Evolutionary conservation across 257 asterid species (phyloP).

Genomic region (Solanum dulcamara): DNA sequence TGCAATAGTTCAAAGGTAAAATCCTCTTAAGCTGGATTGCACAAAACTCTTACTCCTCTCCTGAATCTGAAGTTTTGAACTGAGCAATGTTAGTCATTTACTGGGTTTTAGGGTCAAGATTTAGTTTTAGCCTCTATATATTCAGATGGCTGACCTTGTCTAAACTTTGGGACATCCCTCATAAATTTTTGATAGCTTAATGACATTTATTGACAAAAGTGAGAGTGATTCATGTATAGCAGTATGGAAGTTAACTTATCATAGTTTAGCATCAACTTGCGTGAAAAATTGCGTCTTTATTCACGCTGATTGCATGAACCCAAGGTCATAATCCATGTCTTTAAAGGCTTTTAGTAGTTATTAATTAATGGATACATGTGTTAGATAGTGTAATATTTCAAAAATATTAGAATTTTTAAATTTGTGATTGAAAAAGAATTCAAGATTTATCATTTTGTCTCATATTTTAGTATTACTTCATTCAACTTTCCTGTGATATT

Average conservation of each 20-base stretch:
- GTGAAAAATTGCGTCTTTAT: neutral
- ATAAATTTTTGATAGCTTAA: neutral
- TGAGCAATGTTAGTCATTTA: neutral
- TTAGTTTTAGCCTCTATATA: neutral
- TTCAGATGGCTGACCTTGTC: neutral
- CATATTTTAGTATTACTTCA: neutral
- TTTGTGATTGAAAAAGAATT: neutral
- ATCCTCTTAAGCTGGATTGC: neutral
- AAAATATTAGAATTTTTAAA: neutral
- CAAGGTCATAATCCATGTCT: neutral
- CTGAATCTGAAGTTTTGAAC: neutral
- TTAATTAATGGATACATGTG: neutral
- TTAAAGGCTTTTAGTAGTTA: neutral
- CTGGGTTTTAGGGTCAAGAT: neutral
- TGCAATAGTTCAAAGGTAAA: slow-evolving; percentile 72
- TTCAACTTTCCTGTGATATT: neutral
- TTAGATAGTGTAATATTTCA: neutral
- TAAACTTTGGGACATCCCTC: neutral
- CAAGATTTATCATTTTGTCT: neutral
- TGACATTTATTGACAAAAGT: neutral
- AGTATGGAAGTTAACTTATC: neutral
- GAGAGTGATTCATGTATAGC: neutral
- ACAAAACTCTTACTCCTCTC: neutral
- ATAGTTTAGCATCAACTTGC: neutral
- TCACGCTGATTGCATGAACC: neutral